Conservation (phyloP, 2,329 filamentous ascomycete species). For the Fusarium nematophilum region DNA sequence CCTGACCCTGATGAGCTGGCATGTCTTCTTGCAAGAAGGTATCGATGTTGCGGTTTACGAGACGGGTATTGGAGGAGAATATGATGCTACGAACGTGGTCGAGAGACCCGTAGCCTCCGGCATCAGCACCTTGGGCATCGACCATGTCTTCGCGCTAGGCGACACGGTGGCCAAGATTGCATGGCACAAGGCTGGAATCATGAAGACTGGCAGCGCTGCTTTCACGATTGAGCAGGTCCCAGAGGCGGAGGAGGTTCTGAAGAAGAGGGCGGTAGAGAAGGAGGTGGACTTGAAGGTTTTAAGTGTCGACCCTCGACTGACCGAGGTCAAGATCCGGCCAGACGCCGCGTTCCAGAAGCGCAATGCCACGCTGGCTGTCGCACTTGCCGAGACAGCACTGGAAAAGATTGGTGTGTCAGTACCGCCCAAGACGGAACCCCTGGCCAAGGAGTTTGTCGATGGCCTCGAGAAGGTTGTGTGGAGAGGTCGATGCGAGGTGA, state of each 20-base stretch:
- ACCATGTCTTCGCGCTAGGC: slow-evolving; percentile 74
- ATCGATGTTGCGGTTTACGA: slow-evolving; percentile 74
- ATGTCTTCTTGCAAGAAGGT: slow-evolving; percentile 72
- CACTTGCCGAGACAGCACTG: slow-evolving; percentile 63
- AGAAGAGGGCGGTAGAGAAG: slow-evolving; percentile 64
- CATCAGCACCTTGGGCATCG: slow-evolving; percentile 75
- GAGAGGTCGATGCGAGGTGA: slow-evolving; percentile 80
- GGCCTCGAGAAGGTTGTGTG: slow-evolving; percentile 82
- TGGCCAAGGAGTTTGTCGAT: slow-evolving; percentile 74
- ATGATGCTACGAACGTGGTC: slow-evolving; percentile 76
- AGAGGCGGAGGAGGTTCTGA: slow-evolving; percentile 58
- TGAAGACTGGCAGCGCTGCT: slow-evolving; percentile 69
- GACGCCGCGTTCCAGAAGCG: slow-evolving; percentile 68
- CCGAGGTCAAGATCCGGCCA: slow-evolving; percentile 60
- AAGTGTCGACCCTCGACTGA: slow-evolving; percentile 58
- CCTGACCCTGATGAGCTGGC: slow-evolving; percentile 74
- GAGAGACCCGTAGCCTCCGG: slow-evolving; percentile 67
- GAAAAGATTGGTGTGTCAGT: slow-evolving; percentile 55
- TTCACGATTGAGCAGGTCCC: slow-evolving; percentile 67
- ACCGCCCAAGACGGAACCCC: slow-evolving; percentile 37
- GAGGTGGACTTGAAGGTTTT: slow-evolving; percentile 60
- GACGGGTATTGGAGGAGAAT: slow-evolving; percentile 75
- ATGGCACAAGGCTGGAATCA: slow-evolving; percentile 80
- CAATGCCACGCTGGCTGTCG: slow-evolving; percentile 66
- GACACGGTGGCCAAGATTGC: slow-evolving; percentile 73